These are phyloP conservation scores for Alectoria sarmentosa DNA, from an alignment of 495 filamentous ascomycete species.

Conservation along the genomic window DNA sequence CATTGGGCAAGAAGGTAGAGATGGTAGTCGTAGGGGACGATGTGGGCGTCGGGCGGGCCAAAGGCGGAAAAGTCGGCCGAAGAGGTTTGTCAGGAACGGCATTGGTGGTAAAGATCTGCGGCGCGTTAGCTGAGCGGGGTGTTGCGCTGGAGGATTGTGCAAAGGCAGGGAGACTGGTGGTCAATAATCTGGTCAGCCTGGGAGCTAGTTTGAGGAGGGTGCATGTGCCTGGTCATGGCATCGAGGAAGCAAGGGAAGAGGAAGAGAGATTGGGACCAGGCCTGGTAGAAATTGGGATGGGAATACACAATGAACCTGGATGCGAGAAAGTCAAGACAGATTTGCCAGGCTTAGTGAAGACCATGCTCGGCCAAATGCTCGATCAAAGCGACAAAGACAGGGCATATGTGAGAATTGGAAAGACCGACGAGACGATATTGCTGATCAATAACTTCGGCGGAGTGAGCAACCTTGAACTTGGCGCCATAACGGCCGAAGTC, in stretches of 20 bases:
- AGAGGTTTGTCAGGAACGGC: constrained; percentile 89
- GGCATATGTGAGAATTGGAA: constrained; percentile 63
- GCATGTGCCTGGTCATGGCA: constrained; percentile 75
- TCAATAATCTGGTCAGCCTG: constrained; percentile 76
- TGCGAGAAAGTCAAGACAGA: constrained; percentile 61
- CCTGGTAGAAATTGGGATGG: constrained; percentile 90
- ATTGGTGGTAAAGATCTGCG: constrained; percentile 80
- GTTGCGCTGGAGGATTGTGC: constrained; percentile 59
- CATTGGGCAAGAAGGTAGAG: constrained; percentile 70
- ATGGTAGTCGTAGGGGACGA: constrained; percentile 97
- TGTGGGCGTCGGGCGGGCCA: constrained; percentile 77
- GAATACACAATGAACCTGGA: constrained; percentile 94
- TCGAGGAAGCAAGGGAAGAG: constrained; percentile 42
- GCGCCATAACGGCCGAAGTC: constrained; percentile 83
- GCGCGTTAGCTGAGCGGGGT: constrained; percentile 74
- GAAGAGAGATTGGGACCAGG: constrained; percentile 46
- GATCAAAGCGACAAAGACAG: constrained; percentile 74
- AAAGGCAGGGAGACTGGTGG: constrained; percentile 60
- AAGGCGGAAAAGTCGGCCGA: constrained; percentile 84
- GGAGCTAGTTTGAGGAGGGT: constrained; percentile 83
- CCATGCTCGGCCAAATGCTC: constrained; percentile 76
- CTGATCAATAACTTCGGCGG: constrained; percentile 94
- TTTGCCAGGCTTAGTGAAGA: constrained; percentile 63
- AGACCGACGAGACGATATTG: constrained; percentile 58
- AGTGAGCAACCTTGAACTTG: constrained; percentile 79